Base-by-base conservation (phyloP, 306 rosid genomes). In the Nissolia schottii region DNA sequence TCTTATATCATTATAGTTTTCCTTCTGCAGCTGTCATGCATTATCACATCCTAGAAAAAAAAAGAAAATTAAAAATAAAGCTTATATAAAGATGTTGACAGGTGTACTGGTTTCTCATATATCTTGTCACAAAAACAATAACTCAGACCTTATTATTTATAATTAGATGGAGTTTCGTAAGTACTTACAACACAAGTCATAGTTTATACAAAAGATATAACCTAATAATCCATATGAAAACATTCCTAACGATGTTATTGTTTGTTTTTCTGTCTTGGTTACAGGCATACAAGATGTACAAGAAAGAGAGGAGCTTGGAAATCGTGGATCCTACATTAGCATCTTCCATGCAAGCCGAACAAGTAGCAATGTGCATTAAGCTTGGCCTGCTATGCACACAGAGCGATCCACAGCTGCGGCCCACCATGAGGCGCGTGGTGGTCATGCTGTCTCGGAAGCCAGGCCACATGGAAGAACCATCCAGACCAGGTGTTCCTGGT, bases 241-340 rank as follows among this genome's bases (percentile, higher is more conserved):
- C 60, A 45, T 53, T 25, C 24, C 51, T 58, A 35, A 23, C 22
- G 27, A 43, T 37, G n/a, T 7, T 12, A 1, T 14, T 15, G 2
- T 45, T 35, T 49, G 23, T 60, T 79, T 86, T 60, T 50, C 0
- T 48, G 63, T 22, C 61, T 2, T 71, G 38, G 9, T 55, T 55
- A 41, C 69, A 94, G 99, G 85, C 96, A 72, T 94, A 91, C 88
- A 91, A 85, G 84, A 83, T 85, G 56, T 85, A 88, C 90, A 94
- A 85, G 86, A 94, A 85, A 79, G 93, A 93, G 31, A 89, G 73
- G 69, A 71, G 92, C 79, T 37, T 88, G 79, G 99, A 94, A 48
- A 78, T 94, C 3, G 72, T 91, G 77, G 99, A 94, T 67, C 48
- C 91, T 0, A 3, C 79, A 13, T 55, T 94, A 34, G 93, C 85